A percentile compares a stretch with the other conserved stretches of the same genome.
Evolutionary conservation across 306 rosid species (phyloP).

Genomic region (Castanea sativa): DNA sequence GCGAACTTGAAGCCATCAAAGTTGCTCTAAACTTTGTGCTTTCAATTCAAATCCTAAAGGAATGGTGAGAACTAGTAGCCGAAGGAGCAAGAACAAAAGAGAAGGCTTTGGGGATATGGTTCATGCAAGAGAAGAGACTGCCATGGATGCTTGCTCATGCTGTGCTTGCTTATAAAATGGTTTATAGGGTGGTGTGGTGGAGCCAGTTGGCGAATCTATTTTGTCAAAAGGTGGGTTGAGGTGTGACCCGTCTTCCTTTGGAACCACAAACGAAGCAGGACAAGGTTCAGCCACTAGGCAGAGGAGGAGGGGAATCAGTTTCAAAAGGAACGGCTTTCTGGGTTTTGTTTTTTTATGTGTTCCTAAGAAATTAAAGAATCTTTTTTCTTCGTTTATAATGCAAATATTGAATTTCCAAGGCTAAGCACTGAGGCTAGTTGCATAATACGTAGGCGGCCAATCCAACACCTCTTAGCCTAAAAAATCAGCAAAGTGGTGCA

Average conservation of each 20-base stretch:
- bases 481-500: too few species aligned
- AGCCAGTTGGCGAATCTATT: slow-evolving; percentile 33
- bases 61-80: neutral
- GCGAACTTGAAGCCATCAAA: slow-evolving; percentile 58
- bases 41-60: neutral
- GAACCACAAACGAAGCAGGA: slow-evolving; percentile 43
- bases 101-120: neutral
- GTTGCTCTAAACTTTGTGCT: neutral
- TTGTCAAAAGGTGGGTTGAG: slow-evolving; percentile 25
- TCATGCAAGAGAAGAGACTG: slow-evolving; percentile 27
- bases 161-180: slow-evolving; percentile 24
- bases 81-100: neutral
- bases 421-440: neutral
- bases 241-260: slow-evolving; percentile 45
- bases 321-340: slow-evolving; percentile 34
- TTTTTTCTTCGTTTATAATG: slow-evolving; percentile 1
- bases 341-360: slow-evolving; percentile 7
- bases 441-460: too few species aligned
- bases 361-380: neutral
- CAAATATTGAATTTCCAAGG: neutral
- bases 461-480: too few species aligned
- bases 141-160: neutral
- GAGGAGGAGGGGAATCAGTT: slow-evolving; percentile 30
- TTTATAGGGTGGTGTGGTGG: slow-evolving; percentile 21
- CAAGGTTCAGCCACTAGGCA: slow-evolving; percentile 3